Evolutionary conservation across 192 early-diverging fungal genomes (phyloP).

Genomic region (Coemansia sp.): DNA sequence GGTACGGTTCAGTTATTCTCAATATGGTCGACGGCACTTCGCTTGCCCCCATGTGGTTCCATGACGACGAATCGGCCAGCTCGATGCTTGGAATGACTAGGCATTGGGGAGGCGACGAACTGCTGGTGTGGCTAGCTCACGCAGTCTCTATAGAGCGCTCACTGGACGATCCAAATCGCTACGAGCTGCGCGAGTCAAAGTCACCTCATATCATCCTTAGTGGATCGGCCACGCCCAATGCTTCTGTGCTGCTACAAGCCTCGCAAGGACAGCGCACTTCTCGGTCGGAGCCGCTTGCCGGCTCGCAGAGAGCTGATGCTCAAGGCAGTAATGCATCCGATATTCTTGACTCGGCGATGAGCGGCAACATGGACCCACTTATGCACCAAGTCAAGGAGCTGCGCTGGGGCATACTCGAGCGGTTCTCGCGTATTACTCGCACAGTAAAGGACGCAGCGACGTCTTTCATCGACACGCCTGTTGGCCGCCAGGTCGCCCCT

Average conservation of each 20-base stretch:
- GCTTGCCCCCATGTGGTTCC: constrained; percentile 70
- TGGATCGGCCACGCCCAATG: constrained; percentile 29
- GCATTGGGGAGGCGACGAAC: constrained; percentile 72
- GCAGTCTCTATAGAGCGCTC: constrained; percentile 53
- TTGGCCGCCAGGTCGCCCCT: constrained; percentile 51
- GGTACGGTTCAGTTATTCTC: constrained; percentile 68
- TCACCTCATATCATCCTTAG: constrained; percentile 45
- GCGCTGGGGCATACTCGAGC: constrained; percentile 73
- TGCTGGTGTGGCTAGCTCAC: constrained; percentile 60
- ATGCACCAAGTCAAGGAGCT: constrained; percentile 64
- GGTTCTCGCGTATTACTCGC: constrained; percentile 72
- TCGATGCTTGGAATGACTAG: constrained; percentile 48
- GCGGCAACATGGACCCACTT: constrained; percentile 54
- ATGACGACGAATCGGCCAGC: constrained; percentile 68
- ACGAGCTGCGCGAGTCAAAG: constrained; percentile 44
- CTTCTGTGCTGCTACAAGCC: constrained; percentile 31
- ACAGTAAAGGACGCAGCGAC: constrained; percentile 67
- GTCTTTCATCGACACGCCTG: constrained; percentile 56
- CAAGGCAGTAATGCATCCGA: constrained; percentile 16
- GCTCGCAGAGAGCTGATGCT: constrained; percentile 17
- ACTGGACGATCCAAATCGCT: constrained; percentile 40
- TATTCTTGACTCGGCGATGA: constrained; percentile 36
- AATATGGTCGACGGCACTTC: constrained; percentile 67
- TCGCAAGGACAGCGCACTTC: constrained; percentile 8
- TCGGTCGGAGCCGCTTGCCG: neutral